These are phyloP conservation scores for Monascus ruber DNA, from an alignment of 2,329 filamentous ascomycete genomes.

Conservation along the genomic window DNA sequence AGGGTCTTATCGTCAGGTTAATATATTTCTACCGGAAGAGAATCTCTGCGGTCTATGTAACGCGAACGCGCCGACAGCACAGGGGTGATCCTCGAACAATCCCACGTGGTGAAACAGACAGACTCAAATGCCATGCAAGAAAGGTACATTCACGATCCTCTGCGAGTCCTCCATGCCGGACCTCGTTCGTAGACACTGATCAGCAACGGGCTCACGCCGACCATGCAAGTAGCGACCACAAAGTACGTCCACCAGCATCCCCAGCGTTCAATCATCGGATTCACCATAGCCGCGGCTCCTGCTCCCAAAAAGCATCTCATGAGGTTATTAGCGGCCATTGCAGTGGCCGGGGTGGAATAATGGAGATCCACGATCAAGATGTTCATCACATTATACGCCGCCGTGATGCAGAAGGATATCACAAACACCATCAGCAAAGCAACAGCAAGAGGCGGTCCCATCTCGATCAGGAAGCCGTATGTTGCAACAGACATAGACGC, in stretches of 20 bases:
- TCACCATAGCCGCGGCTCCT: conserved; percentile 13
- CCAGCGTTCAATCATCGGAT: conserved; percentile 9
- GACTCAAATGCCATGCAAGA: too few species aligned
- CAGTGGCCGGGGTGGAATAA: conserved; percentile 17
- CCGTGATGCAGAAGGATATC: conserved; percentile 26
- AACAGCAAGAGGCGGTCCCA: conserved; percentile 10
- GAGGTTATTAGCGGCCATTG: conserved; percentile 24
- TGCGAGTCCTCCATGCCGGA: conserved; percentile 9
- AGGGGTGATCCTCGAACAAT: too few species aligned
- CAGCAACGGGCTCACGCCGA: conserved; percentile 7
- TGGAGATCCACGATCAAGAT: conserved; percentile 36
- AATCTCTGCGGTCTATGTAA: too few species aligned
- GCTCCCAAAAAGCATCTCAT: conserved; percentile 22
- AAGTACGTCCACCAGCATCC: conserved; percentile 10
- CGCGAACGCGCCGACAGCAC: too few species aligned
- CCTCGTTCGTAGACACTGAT: conserved; percentile 9
- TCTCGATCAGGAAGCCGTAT: conserved; percentile 5
- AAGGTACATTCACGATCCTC: not conserved
- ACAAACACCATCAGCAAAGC: conserved; percentile 22
- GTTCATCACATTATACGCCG: conserved; percentile 32
- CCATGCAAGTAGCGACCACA: conserved; percentile 5
- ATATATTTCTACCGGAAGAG: too few species aligned
- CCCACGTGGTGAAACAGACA: too few species aligned
- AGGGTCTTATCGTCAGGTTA: too few species aligned
- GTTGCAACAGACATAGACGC: conserved; percentile 4